Evolutionary conservation across 345 rosid species (phyloP), one percentile per base, ranked within the genome.

Genomic region (Salix exigua): DNA sequence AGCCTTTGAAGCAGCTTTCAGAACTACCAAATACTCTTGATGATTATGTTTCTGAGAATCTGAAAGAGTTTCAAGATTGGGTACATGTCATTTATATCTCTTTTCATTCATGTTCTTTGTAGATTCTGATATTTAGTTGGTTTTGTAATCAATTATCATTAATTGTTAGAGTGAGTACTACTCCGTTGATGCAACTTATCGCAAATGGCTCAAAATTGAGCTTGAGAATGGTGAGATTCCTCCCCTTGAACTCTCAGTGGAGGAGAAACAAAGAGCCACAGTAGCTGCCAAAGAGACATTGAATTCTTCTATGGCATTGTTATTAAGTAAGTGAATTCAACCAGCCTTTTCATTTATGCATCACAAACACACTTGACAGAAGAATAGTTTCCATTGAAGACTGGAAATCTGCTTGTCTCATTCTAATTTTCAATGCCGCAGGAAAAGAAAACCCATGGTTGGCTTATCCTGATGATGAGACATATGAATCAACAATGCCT

Each of bases 61-160:
- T 93, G 82, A 91, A 88, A 74, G 99, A 96, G 87, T 93, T 96
- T 81, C 85, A 92, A 74, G 96, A 93, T 80, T 96, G 99, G 99
- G 99, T 96, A 88, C 74, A 80, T 72, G 74, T 71, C 76, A 50
- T 65, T 10, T 30, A 16, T 33, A 19, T 53, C 21, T 42, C 48
- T 10, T 8, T 48, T 66, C 8, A 10, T 74, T 72, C 51, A 58
- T 83, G 21, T 55, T 60, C 3, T 78, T 13, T 75, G 71, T 76
- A 46, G 67, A 42, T 46, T 61, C 26, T 58, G 37, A 44, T 77
- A 42, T 76, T 64, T 63, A 65, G 68, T 63, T 62, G 30, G 25
- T 19, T 63, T 68, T 6, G 10, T 78, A 37, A 75, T 65, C 42
- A 40, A 2, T 31, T 13, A 68, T 72, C 40, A 76, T 33, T 40